Percentiles rank a stretch among this genome's conserved stretches.
These are phyloP conservation scores for Pseudozyma flocculosa DNA, from an alignment of 1,284 basidiomycete species.

Conservation along the genomic window DNA sequence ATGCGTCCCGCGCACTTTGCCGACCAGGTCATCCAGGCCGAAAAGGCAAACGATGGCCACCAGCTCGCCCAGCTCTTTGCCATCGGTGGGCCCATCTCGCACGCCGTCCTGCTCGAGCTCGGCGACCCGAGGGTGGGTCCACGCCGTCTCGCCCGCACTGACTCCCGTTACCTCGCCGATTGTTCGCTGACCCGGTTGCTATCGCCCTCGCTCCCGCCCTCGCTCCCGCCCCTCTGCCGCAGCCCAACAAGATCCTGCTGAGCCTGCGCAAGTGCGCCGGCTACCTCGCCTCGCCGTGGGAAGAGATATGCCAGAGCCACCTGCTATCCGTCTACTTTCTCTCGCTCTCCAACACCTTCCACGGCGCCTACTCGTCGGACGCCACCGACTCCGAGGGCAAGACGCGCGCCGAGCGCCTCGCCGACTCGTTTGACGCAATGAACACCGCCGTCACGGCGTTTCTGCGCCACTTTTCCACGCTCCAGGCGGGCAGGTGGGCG, in stretches of 20 bases:
- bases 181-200: too few species aligned
- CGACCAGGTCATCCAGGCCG: slow-evolving; percentile 29
- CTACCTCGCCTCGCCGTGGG: slow-evolving; percentile 42
- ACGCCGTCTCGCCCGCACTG: background rate
- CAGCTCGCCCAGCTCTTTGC: slow-evolving; percentile 41
- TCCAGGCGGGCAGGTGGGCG: slow-evolving; percentile 48
- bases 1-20: slow-evolving; percentile 34
- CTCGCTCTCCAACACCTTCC: slow-evolving; percentile 20
- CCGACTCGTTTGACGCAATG: slow-evolving; percentile 39
- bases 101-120: slow-evolving; percentile 20
- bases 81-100: slow-evolving; percentile 19
- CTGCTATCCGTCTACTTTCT: slow-evolving; percentile 27
- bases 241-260: slow-evolving; percentile 15
- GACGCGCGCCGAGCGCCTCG: slow-evolving; percentile 19
- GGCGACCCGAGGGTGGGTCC: slow-evolving; percentile 13
- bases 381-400: slow-evolving; percentile 21
- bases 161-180: background rate
- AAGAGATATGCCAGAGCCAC: slow-evolving; percentile 41
- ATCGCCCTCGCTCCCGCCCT: background rate
- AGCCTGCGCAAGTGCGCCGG: slow-evolving; percentile 33
- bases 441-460: slow-evolving; percentile 36
- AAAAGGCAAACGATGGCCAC: slow-evolving; percentile 15
- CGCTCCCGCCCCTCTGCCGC: background rate
- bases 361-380: background rate
- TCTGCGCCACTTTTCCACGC: slow-evolving; percentile 36